These are phyloP conservation scores for Trypanosoma cruzi DNA, from an alignment of 208 protist species.

Conservation along the genomic window DNA sequence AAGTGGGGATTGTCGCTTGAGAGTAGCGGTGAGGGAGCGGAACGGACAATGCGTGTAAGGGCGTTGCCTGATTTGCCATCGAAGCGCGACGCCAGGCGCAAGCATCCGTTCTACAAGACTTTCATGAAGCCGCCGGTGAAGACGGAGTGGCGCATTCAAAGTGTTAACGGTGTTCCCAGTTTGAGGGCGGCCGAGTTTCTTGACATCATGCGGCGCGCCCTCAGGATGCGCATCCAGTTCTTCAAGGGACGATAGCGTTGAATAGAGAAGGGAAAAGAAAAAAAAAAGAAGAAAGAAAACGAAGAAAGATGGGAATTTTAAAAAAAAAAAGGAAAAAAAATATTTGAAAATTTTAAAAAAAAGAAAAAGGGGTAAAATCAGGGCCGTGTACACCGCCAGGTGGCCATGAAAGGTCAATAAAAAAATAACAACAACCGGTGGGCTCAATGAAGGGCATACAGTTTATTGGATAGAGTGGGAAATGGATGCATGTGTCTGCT, in stretches of 20 bases:
- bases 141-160: slow-evolving; percentile 47
- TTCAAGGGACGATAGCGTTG: slow-evolving; percentile 13
- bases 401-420: not conserved
- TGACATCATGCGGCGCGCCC: slow-evolving; percentile 34
- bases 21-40: slow-evolving; percentile 15
- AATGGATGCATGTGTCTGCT: not conserved
- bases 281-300: not conserved
- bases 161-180: slow-evolving; percentile 40
- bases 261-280: slow-evolving; percentile 1
- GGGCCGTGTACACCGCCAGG: not conserved
- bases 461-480: not conserved
- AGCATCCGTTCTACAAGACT: slow-evolving; percentile 42
- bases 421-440: not conserved
- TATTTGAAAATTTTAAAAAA: too few relatives aligned
- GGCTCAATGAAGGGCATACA: not conserved
- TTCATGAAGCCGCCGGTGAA: slow-evolving; percentile 37
- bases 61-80: slow-evolving; percentile 21
- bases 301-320: too few relatives aligned
- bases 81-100: slow-evolving; percentile 5
- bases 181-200: slow-evolving; percentile 34
- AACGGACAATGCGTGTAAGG: slow-evolving; percentile 22
- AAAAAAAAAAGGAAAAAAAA: not conserved
- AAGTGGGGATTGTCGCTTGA: slow-evolving; percentile 59
- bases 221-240: slow-evolving; percentile 33
- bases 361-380: too few relatives aligned